phyloP scores from a whole-genome alignment of 148 eudicot genomes.

The Euryodendron excelsum region DNA sequence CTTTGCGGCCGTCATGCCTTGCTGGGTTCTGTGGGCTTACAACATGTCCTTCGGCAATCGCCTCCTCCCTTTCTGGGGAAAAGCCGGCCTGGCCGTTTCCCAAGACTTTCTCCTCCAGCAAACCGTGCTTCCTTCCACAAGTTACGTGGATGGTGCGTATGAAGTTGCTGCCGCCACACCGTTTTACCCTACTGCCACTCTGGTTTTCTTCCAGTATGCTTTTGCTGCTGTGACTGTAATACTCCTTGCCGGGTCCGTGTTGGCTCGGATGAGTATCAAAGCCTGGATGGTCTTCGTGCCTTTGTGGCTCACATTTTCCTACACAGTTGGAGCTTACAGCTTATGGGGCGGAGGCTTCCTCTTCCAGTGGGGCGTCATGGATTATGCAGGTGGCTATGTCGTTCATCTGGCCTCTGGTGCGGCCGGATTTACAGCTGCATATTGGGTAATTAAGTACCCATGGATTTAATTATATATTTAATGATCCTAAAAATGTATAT shows the following conservation, averaged over 20 bases:
- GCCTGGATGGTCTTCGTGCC: constrained; percentile 30
- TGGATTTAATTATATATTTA: too few species aligned
- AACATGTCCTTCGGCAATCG: constrained; percentile 25
- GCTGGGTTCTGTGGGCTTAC: constrained; percentile 27
- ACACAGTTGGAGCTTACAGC: constrained; percentile 20
- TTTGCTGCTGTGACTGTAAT: constrained; percentile 20
- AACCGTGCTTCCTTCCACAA: constrained; percentile 17
- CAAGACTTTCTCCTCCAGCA: constrained; percentile 17
- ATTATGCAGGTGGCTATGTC: constrained; percentile 25
- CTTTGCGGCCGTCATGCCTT: constrained; percentile 24
- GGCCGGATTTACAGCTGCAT: constrained; percentile 22
- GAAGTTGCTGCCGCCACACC: not conserved
- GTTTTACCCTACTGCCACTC: constrained; percentile 20
- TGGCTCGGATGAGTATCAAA: constrained; percentile 23
- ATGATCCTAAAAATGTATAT: too few species aligned
- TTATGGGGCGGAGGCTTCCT: constrained; percentile 25
- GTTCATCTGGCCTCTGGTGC: constrained; percentile 25
- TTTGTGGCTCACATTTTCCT: constrained; percentile 22
- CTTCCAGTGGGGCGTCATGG: constrained; percentile 29
- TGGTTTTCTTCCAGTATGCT: constrained; percentile 23
- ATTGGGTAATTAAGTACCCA: constrained; percentile 17
- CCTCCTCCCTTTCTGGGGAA: constrained; percentile 24
- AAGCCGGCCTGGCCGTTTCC: constrained; percentile 12
- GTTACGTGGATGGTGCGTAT: not conserved
- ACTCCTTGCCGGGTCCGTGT: constrained; percentile 18